phyloP scores from a whole-genome alignment of 1,284 basidiomycete species.

The Stygiomarasmius scandens region DNA sequence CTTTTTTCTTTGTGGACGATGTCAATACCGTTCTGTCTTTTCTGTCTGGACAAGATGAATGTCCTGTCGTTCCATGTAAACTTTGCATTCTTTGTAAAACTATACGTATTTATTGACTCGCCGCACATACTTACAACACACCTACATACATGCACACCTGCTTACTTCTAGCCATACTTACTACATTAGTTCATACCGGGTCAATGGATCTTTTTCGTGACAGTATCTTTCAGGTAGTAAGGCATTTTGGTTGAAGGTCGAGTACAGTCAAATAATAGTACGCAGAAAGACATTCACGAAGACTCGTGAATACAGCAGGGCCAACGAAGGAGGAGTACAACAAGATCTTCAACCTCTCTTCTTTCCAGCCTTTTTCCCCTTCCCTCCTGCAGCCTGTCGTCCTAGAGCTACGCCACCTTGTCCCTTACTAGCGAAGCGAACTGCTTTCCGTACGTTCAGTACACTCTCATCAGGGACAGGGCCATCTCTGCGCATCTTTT shows the following conservation, averaged over 20 bases:
- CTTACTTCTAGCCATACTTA: neutral
- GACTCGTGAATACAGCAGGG: too few species aligned
- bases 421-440: constrained; percentile 75
- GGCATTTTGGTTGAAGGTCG: too few species aligned
- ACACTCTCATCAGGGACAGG: constrained; percentile 53
- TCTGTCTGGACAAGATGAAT: neutral
- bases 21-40: neutral
- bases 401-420: constrained; percentile 63
- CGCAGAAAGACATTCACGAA: too few species aligned
- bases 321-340: too few species aligned
- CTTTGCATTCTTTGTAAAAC: neutral
- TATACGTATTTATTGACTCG: neutral
- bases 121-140: neutral
- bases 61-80: neutral
- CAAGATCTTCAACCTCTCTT: neutral
- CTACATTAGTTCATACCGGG: neutral
- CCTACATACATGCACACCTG: neutral
- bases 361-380: constrained; percentile 1
- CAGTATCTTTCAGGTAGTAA: too few species aligned
- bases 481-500: constrained; percentile 54
- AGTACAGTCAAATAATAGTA: too few species aligned
- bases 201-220: too few species aligned
- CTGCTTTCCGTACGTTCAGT: constrained; percentile 86
- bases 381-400: constrained; percentile 30
- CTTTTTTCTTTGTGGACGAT: neutral